Base-by-base conservation (phyloP, 1,284 basidiomycete species). In the Sanghuangporus weigelae region DNA sequence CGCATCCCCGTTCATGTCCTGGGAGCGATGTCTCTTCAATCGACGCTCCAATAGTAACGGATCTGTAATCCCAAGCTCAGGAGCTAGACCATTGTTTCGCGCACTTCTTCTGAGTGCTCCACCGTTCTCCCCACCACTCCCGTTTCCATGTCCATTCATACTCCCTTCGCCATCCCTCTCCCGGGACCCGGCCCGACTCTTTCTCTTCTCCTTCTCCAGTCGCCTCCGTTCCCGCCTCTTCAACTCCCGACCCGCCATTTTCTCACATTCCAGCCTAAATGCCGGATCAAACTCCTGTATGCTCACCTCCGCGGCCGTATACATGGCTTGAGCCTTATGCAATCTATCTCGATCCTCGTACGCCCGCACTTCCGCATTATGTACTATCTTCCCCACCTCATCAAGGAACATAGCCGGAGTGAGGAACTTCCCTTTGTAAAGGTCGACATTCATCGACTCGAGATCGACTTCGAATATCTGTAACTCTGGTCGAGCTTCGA, bases 341-440 rank as follows among this genome's bases (percentile, higher is more conserved):
- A 93, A 75, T 44, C 91, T 80, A 10, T 96, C 96, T 8, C 78
- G 74, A 72, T 98, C 95, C 66, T 87, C 82, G 56, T 85, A 70
- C 26, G 79, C 74, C 46, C 84, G 81, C 40, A 85, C 79, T 53
- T 84, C 79, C 0, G 96, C 92, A 69, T 99, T 99, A 68, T 90
- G 85, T 21, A 96, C 90, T 66, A 99, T 98, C 75, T 91, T 91
- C 57, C 83, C 80, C 60, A 98, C 82, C 71, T 98, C 97, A 49
- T 89, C 86, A 8, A 98, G 81, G 77, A 99, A 97, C 63, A 93
- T 86, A 57, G 87, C 83, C 0, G 93, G 91, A 0, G 94, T 95
- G 42, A 94, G 84, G 74, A 99, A 99, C 61, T 88, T 87, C 64
- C 89, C 88, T 73, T 87, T 89, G 77, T 94, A 94, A 14, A 99